A percentile compares a stretch with the other conserved stretches of the same genome.
Evolutionary conservation across 306 rosid species (phyloP).

Genomic region (Vigna mungo): DNA sequence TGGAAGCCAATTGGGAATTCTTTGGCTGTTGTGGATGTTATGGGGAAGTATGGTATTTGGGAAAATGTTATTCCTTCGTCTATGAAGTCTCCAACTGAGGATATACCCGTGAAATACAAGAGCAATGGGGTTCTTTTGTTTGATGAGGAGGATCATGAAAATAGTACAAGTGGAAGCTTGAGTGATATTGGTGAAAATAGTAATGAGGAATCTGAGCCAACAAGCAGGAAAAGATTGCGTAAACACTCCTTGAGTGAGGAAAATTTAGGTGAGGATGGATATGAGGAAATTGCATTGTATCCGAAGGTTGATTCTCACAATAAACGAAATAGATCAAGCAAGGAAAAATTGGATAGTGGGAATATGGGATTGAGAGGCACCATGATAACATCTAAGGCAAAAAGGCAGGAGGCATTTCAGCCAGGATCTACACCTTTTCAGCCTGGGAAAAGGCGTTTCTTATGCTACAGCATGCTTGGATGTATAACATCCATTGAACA

Average conservation of each 20-base stretch:
- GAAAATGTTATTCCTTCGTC: slow-evolving; percentile 90
- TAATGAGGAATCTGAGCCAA: slow-evolving; percentile 62
- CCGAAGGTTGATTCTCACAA: slow-evolving; percentile 71
- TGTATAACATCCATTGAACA: slow-evolving; percentile 80
- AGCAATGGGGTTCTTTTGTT: slow-evolving; percentile 81
- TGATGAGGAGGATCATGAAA: slow-evolving; percentile 80
- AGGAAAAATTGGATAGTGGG: slow-evolving; percentile 55
- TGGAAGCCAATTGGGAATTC: slow-evolving; percentile 93
- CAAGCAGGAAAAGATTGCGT: slow-evolving; percentile 77
- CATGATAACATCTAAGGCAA: slow-evolving; percentile 49
- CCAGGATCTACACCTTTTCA: slow-evolving; percentile 87
- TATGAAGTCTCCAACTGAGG: slow-evolving; percentile 94
- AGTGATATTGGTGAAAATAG: slow-evolving; percentile 87
- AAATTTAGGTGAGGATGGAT: slow-evolving; percentile 57
- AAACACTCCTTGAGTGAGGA: slow-evolving; percentile 57
- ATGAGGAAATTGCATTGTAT: slow-evolving; percentile 51
- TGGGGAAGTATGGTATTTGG: slow-evolving; percentile 94
- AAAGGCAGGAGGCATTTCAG: slow-evolving; percentile 91
- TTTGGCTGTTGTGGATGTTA: slow-evolving; percentile 80
- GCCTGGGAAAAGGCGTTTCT: slow-evolving; percentile 82
- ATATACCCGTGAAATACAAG: slow-evolving; percentile 66
- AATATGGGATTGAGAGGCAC: slow-evolving; percentile 53
- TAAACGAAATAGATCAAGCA: slow-evolving; percentile 55
- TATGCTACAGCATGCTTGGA: slow-evolving; percentile 97
- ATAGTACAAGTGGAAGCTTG: slow-evolving; percentile 64